A percentile compares a stretch with the other conserved stretches of the same genome.
Evolutionary conservation across 306 rosid genomes (phyloP).

Genomic region (Pyrus communis): DNA sequence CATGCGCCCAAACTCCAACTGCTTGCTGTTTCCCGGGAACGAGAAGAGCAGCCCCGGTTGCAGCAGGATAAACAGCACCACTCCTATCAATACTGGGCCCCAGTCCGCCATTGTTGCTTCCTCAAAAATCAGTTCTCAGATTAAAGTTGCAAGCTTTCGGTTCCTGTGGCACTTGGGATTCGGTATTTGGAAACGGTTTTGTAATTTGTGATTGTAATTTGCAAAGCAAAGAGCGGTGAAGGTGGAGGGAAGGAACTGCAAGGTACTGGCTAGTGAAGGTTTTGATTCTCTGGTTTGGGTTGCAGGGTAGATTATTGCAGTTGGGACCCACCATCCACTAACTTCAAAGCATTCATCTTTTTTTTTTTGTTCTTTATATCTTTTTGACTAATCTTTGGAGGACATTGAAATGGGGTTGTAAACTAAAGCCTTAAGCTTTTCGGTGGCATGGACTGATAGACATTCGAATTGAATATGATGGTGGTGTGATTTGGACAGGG

Average conservation of each 20-base stretch:
- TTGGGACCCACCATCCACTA: background rate
- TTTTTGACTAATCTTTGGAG: constrained; percentile 1
- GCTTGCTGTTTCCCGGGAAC: constrained; percentile 63
- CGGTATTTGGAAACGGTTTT: background rate
- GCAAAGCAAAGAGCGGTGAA: background rate
- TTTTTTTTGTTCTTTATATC: background rate
- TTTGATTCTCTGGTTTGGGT: background rate
- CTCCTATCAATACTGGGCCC: constrained; percentile 91
- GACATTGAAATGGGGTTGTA: background rate
- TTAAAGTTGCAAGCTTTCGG: background rate
- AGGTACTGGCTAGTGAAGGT: background rate
- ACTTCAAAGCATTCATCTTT: background rate
- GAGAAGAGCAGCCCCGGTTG: constrained; percentile 81
- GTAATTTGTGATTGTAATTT: background rate
- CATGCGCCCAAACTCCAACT: constrained; percentile 73
- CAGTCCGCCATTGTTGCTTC: constrained; percentile 65
- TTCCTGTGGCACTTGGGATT: constrained; percentile 2
- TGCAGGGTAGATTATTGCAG: background rate
- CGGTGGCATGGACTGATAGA: too few species aligned
- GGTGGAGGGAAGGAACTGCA: background rate
- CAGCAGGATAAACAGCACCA: constrained; percentile 77
- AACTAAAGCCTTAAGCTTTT: background rate
- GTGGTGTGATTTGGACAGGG: background rate
- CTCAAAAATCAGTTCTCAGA: background rate
- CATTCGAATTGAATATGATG: background rate